Percentiles rank a stretch among this genome's conserved stretches.
These are phyloP conservation scores for Sporothrix euskadiensis DNA, from an alignment of 2,329 filamentous ascomycete genomes.

Conservation along the genomic window DNA sequence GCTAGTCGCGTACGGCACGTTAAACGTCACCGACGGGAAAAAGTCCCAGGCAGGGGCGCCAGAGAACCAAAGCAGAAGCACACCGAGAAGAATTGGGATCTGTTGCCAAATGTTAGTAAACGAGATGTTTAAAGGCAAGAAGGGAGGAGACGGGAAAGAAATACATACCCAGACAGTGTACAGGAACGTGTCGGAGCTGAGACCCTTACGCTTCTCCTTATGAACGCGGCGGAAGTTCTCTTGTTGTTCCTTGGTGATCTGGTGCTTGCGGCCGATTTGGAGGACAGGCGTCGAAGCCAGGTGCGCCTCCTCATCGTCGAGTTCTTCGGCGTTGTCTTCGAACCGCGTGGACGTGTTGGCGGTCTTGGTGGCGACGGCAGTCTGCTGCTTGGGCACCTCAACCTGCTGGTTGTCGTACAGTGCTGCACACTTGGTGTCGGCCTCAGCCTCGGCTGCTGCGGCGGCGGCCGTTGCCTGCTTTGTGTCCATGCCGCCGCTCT, in stretches of 20 bases:
- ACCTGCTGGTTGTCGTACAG: constrained; percentile 47
- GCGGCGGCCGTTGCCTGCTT: constrained; percentile 61
- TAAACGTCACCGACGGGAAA: constrained; percentile 31
- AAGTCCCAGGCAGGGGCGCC: constrained; percentile 31
- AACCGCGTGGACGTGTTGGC: constrained; percentile 20
- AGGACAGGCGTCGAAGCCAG: constrained; percentile 46
- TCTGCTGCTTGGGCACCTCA: constrained; percentile 10
- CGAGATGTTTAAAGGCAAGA: background rate
- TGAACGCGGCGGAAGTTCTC: constrained; percentile 62
- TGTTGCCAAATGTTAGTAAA: constrained; percentile 11
- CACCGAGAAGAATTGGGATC: constrained; percentile 33
- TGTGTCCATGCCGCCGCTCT: constrained; percentile 49
- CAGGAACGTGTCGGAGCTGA: constrained; percentile 64
- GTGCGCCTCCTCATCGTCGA: constrained; percentile 39
- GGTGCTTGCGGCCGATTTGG: constrained; percentile 63
- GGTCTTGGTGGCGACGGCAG: constrained; percentile 33
- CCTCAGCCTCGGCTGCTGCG: constrained; percentile 59
- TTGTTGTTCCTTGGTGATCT: constrained; percentile 65
- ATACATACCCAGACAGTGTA: constrained; percentile 67
- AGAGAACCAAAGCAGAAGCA: constrained; percentile 33
- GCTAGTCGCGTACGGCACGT: constrained; percentile 33
- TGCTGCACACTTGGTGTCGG: constrained; percentile 58
- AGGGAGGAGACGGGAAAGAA: background rate
- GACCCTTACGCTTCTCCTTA: constrained; percentile 62
- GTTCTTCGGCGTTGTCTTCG: constrained; percentile 40